phyloP scores from a whole-genome alignment of 1,139 yeast species.

The Candida sanyaensis region DNA sequence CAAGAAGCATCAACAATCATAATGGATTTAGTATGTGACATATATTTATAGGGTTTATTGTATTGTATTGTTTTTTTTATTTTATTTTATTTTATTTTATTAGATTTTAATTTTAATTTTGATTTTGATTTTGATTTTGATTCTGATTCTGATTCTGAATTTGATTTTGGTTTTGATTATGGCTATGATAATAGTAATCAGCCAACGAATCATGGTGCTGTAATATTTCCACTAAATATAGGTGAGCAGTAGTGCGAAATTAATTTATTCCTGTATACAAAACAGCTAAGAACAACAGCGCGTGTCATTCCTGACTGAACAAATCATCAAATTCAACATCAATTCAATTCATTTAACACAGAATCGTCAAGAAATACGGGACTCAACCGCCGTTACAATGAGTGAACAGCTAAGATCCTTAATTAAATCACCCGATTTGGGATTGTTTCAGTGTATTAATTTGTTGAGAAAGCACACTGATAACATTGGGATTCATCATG shows the following conservation, averaged over 20 bases:
- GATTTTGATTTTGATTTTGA: too few species aligned
- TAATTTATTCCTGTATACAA: background rate
- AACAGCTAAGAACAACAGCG: background rate
- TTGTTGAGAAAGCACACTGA: conserved; percentile 60
- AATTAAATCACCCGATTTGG: background rate
- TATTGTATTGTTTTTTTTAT: background rate
- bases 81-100: background rate
- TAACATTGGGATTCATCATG: conserved; percentile 79
- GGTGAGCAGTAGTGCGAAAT: too few species aligned
- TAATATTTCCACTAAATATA: too few species aligned
- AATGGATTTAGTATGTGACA: too few species aligned
- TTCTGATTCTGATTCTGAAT: background rate
- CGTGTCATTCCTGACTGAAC: background rate
- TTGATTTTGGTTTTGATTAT: background rate
- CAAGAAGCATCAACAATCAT: conserved; percentile 33
- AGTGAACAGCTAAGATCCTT: background rate
- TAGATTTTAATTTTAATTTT: background rate
- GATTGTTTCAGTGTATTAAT: conserved; percentile 60
- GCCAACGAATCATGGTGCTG: too few species aligned
- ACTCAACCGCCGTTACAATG: too few species aligned
- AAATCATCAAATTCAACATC: background rate
- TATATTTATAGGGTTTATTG: too few species aligned
- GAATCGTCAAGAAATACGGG: too few species aligned
- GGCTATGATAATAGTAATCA: too few species aligned
- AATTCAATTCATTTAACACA: too few species aligned